Percentiles rank a stretch among this genome's conserved stretches.
phyloP scores from a whole-genome alignment of 1,139 yeast species.

The Arxiozyma slooffiae region DNA sequence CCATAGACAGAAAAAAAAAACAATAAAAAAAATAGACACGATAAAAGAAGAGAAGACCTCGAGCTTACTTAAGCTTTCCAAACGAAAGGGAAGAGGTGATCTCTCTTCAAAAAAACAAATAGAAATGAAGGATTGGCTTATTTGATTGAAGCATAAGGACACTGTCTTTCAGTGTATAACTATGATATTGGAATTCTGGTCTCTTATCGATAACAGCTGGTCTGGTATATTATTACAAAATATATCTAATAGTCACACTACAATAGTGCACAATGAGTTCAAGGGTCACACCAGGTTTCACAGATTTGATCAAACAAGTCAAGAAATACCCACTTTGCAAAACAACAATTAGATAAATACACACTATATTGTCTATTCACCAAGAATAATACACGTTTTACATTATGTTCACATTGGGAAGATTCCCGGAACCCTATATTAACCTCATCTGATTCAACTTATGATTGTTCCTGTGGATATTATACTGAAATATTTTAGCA shows the following conservation, averaged over 20 bases:
- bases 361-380: slow-evolving; percentile 69
- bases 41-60: too few relatives aligned
- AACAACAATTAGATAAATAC: slow-evolving; percentile 27
- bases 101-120: too few relatives aligned
- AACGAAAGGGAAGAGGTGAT: too few relatives aligned
- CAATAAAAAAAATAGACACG: too few relatives aligned
- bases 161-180: too few relatives aligned
- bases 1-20: too few relatives aligned
- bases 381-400: slow-evolving; percentile 72
- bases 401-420: slow-evolving; percentile 63
- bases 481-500: slow-evolving; percentile 71
- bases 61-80: too few relatives aligned
- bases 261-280: not conserved
- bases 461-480: slow-evolving; percentile 53
- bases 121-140: too few relatives aligned
- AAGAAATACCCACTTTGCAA: not conserved
- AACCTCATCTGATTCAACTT: slow-evolving; percentile 48
- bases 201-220: too few relatives aligned
- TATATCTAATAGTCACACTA: not conserved
- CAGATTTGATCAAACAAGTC: not conserved
- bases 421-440: slow-evolving; percentile 45
- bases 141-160: too few relatives aligned
- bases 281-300: not conserved
- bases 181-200: too few relatives aligned
- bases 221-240: not conserved